Percentiles rank a stretch among this genome's conserved stretches.
Evolutionary conservation across 208 protist genomes (phyloP).

Genomic region (Endotrypanum monterogeii): DNA sequence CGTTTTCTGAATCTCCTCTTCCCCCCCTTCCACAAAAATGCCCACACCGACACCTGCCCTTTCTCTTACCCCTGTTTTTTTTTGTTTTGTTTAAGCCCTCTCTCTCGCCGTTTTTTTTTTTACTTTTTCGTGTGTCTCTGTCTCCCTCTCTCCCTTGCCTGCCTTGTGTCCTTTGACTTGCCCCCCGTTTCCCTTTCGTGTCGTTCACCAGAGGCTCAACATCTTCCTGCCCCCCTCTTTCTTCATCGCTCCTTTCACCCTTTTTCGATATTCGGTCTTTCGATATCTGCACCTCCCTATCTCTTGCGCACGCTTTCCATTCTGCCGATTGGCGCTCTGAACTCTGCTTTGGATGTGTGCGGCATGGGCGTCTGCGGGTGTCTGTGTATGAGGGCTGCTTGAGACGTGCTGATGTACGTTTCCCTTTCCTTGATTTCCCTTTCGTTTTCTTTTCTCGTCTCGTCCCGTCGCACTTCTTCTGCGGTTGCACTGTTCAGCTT

Average conservation of each 20-base stretch:
- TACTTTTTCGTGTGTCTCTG: constrained; percentile 1
- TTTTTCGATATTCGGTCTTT: not conserved
- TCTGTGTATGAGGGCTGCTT: not conserved
- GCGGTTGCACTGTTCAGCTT: no score
- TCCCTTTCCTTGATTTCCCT: not conserved
- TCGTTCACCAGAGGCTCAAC: not conserved
- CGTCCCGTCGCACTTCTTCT: no score
- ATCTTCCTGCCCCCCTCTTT: constrained; percentile 3
- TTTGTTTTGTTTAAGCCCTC: constrained; percentile 7
- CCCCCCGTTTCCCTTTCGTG: not conserved
- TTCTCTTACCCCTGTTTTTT: constrained; percentile 1
- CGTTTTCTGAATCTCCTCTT: not conserved
- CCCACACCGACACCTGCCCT: not conserved
- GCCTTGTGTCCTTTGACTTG: not conserved
- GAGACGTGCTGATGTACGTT: not conserved
- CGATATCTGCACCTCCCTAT: not conserved
- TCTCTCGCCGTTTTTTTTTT: not conserved
- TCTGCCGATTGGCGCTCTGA: not conserved
- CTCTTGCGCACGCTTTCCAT: not conserved
- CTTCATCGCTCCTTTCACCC: not conserved
- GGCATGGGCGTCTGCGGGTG: not conserved
- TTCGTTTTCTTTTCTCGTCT: not conserved
- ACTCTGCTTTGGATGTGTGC: not conserved
- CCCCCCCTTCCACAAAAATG: not conserved
- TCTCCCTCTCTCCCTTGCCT: not conserved